These are phyloP conservation scores for Claviceps monticola DNA, from an alignment of 2,329 filamentous ascomycete genomes.

Conservation along the genomic window DNA sequence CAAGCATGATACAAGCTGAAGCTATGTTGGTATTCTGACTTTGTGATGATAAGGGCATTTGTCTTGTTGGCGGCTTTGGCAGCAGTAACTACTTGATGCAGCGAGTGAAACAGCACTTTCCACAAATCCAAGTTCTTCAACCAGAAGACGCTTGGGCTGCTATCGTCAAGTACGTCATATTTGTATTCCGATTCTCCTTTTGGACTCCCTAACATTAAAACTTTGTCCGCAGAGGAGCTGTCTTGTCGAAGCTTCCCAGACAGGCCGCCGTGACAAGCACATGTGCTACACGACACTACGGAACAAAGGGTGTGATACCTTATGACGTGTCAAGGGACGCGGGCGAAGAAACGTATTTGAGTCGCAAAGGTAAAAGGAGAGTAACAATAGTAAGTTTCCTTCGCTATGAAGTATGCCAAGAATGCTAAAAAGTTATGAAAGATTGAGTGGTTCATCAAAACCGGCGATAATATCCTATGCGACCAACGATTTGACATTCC, in stretches of 20 bases:
- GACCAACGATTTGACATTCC: background rate
- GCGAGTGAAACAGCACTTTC: background rate
- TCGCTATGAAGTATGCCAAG: background rate
- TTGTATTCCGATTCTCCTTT: background rate
- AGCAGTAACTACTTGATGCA: conserved; percentile 3
- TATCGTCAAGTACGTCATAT: conserved; percentile 2
- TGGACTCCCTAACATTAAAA: background rate
- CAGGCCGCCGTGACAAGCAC: background rate
- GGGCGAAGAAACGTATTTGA: background rate
- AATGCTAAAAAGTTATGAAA: background rate
- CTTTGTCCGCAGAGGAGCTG: background rate
- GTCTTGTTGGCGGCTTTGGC: conserved; percentile 4
- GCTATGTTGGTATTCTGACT: background rate
- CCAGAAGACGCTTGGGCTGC: conserved; percentile 4
- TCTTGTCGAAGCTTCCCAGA: background rate
- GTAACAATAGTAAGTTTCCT: background rate
- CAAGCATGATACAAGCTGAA: no score
- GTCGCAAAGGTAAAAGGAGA: no score
- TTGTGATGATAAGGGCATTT: conserved; percentile 1
- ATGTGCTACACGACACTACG: conserved; percentile 1
- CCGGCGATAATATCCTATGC: background rate
- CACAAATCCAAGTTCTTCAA: conserved; percentile 1
- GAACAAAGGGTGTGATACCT: rapidly evolving
- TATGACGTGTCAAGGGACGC: background rate
- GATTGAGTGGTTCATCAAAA: background rate